These are phyloP conservation scores for Zygotorulaspora chibaensis DNA, from an alignment of 805 yeast genomes.

Conservation along the genomic window DNA sequence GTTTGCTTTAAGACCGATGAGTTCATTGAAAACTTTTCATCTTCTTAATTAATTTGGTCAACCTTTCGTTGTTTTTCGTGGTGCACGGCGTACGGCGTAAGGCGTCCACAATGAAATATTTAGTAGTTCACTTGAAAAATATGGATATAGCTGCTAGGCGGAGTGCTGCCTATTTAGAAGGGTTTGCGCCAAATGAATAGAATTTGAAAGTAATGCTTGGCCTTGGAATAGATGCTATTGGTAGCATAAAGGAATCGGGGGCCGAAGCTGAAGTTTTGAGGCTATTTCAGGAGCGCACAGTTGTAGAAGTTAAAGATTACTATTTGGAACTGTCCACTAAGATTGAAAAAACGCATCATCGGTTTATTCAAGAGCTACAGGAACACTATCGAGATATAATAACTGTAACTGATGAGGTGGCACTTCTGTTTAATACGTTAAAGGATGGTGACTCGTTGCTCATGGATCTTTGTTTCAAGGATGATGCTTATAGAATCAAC, in stretches of 20 bases:
- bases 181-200: neutral
- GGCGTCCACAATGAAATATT: neutral
- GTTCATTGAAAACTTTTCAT: constrained; percentile 14
- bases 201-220: neutral
- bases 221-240: neutral
- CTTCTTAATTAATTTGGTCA: constrained; percentile 3
- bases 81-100: constrained; percentile 8
- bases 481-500: constrained; percentile 20
- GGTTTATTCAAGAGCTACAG: constrained; percentile 21
- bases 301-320: constrained; percentile 18
- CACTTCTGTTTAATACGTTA: constrained; percentile 13
- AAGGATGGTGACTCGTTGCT: constrained; percentile 22
- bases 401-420: constrained; percentile 24
- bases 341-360: constrained; percentile 14
- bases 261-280: constrained; percentile 9
- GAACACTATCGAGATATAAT: constrained; percentile 26
- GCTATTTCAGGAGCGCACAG: constrained; percentile 13
- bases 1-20: constrained; percentile 6
- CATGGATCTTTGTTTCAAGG: constrained; percentile 32
- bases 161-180: neutral
- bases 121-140: neutral
- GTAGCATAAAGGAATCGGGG: neutral
- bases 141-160: neutral
- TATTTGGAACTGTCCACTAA: constrained; percentile 17
- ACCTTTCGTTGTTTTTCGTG: constrained; percentile 7